Base-by-base conservation (phyloP, 805 yeast species). In the Grigorovia jiainica region DNA sequence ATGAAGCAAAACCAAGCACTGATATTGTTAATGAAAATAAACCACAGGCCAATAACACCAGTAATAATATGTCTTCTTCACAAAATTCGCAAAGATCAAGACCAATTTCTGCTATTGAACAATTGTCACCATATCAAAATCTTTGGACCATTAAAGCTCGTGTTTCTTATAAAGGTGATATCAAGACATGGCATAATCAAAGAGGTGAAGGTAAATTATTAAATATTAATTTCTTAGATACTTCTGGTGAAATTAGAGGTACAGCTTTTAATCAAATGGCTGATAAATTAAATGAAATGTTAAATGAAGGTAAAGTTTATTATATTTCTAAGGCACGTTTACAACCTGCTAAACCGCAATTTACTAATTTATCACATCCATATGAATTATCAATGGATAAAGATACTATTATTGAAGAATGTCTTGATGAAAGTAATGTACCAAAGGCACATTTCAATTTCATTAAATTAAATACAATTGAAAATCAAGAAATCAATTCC, bases 191-290 rank as follows among this genome's bases (percentile, higher is more conserved):
- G 90, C 76, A 85, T 40, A 87, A 85, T 53, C 80, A 76, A 47
- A 75, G 79, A 53, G 95, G 96, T 44, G 86, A 81, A 48, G 98
- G 98, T 42, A 84, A 85, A 61, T 72, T 92, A 45, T 87, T 92
- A 68, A 83, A 82, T 53, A 85, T 87, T 24, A 86, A 87, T 52
- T 78, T 92, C 44, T 66, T 90, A 43, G 98, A 92, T 60, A 95
- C 92, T 60, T 83, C 96, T 5, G 95, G 92, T 54, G 97, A 92
- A 67, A 92, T 92, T 52, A 75, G 92, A 55, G 97, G 95, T 9
- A 87, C 97, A 2, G 96, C 92, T 1, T 92, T 92, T 64, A 85
- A 84, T 60, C 90, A 86, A 31, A 73, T 75, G 53, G 96, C 90
- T 10, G 95, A 84, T 45, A 78, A 76, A 57, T 82, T 76, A 57